phyloP scores from a whole-genome alignment of 169 alveolate species.

The Plasmodium adleri region DNA sequence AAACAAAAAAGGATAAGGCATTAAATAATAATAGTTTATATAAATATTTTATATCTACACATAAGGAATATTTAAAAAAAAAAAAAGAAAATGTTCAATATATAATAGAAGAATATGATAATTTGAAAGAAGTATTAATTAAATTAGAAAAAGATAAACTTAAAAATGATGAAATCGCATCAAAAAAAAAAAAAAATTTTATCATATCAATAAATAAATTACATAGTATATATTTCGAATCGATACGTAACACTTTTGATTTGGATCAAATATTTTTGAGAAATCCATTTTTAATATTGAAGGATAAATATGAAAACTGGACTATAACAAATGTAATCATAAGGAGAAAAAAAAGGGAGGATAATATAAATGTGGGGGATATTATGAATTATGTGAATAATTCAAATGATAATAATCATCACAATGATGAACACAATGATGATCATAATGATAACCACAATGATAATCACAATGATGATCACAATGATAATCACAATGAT shows the following conservation, averaged over 20 bases:
- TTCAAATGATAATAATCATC: neutral
- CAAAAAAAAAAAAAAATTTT: conserved; percentile 38
- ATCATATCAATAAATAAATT: conserved; percentile 38
- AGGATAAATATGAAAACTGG: conserved; percentile 6
- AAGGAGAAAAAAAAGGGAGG: neutral
- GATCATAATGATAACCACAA: neutral
- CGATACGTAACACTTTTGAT: neutral
- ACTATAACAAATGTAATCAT: conserved; percentile 24
- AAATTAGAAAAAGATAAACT: conserved; percentile 46
- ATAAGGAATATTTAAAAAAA: conserved; percentile 16
- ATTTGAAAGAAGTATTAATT: conserved; percentile 33
- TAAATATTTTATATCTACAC: conserved; percentile 40
- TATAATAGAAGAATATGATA: conserved; percentile 31
- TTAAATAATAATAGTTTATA: neutral
- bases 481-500: neutral
- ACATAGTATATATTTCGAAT: conserved; percentile 40
- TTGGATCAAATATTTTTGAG: conserved; percentile 6
- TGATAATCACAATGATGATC: too few relatives aligned
- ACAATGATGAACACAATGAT: too few relatives aligned
- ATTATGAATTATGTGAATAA: neutral
- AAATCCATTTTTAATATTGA: conserved; percentile 52
- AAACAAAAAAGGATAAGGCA: conserved; percentile 15
- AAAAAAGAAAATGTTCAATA: conserved; percentile 23
- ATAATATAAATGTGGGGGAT: neutral
- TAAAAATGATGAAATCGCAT: conserved; percentile 61